Conservation (phyloP, 2,329 filamentous ascomycete species). For the Arthrobotrys sinensis region DNA sequence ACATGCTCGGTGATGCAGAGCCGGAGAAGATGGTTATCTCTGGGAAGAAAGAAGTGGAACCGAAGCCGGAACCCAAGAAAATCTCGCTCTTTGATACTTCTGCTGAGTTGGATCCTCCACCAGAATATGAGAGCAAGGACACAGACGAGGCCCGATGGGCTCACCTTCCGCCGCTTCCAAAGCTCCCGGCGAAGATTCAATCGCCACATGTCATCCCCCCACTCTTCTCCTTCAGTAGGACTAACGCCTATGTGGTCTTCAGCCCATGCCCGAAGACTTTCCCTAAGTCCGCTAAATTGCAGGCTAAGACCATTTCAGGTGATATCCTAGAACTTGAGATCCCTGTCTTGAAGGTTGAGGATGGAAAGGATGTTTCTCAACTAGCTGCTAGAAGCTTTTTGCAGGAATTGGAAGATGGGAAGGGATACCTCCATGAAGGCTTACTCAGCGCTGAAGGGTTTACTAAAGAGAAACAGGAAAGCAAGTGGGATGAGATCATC, state of each 20-base stretch:
- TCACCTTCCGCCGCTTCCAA: slow-evolving; percentile 68
- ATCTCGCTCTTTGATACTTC: slow-evolving; percentile 76
- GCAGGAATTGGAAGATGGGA: slow-evolving; percentile 78
- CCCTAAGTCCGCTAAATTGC: slow-evolving; percentile 73
- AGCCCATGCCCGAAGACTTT: slow-evolving; percentile 73
- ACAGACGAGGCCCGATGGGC: slow-evolving; percentile 43
- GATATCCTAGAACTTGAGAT: slow-evolving; percentile 76
- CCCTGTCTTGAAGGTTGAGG: slow-evolving; percentile 70
- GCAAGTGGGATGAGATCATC: slow-evolving; percentile 74
- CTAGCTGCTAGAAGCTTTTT: slow-evolving; percentile 79
- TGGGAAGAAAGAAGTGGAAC: slow-evolving; percentile 34
- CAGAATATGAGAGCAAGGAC: slow-evolving; percentile 59
- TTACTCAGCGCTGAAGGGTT: slow-evolving; percentile 69
- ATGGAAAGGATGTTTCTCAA: slow-evolving; percentile 70
- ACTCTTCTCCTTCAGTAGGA: slow-evolving; percentile 78
- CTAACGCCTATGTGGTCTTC: slow-evolving; percentile 77
- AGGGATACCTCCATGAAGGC: slow-evolving; percentile 76
- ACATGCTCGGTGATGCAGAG: slow-evolving; percentile 63
- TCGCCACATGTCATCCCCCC: slow-evolving; percentile 76
- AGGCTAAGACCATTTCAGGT: slow-evolving; percentile 68
- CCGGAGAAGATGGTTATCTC: slow-evolving; percentile 52
- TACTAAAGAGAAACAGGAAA: slow-evolving; percentile 70
- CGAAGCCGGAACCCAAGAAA: slow-evolving; percentile 66
- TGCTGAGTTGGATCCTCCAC: slow-evolving; percentile 69
- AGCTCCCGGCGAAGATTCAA: slow-evolving; percentile 75